These are phyloP conservation scores for Stylonectria norvegica DNA, from an alignment of 2,329 filamentous ascomycete species.

Conservation along the genomic window DNA sequence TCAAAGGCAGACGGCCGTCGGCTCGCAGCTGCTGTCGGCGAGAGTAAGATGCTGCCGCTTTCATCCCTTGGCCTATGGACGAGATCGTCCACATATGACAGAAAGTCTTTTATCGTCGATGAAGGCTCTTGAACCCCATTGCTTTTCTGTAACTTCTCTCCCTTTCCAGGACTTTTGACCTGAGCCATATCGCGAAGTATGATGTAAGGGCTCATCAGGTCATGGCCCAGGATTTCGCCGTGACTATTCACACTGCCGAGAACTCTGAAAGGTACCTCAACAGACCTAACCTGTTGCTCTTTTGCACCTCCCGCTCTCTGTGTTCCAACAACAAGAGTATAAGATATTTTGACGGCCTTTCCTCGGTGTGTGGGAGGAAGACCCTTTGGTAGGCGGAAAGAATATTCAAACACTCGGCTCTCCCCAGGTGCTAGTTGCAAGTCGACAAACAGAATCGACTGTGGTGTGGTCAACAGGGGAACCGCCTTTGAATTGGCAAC, in stretches of 20 bases:
- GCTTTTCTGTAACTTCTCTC: conserved; percentile 24
- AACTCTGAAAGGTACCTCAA: conserved; percentile 89
- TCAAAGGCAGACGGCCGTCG: conserved; percentile 55
- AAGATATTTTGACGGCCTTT: conserved; percentile 89
- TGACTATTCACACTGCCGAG: conserved; percentile 87
- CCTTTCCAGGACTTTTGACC: conserved; percentile 45
- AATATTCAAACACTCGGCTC: conserved; percentile 81
- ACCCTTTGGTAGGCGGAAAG: conserved; percentile 79
- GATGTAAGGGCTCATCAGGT: conserved; percentile 91
- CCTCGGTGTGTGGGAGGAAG: conserved; percentile 89
- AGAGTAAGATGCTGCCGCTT: conserved; percentile 60
- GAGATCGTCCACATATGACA: conserved; percentile 74
- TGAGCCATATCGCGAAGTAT: conserved; percentile 79
- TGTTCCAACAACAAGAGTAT: conserved; percentile 87
- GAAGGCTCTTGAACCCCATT: conserved; percentile 28
- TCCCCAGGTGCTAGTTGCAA: conserved; percentile 83
- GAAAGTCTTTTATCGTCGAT: conserved; percentile 61
- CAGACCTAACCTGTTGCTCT: conserved; percentile 81
- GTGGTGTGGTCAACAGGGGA: conserved; percentile 88
- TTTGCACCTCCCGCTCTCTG: conserved; percentile 76
- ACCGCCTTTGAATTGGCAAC: conserved; percentile 82
- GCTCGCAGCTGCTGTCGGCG: conserved; percentile 61
- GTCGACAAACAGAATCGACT: conserved; percentile 94
- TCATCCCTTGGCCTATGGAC: conserved; percentile 57
- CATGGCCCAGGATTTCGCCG: conserved; percentile 86